Percentiles rank a stretch among this genome's conserved stretches.
Evolutionary conservation across 768 basidiomycete species (phyloP).

Genomic region (Tricholoma sp.): DNA sequence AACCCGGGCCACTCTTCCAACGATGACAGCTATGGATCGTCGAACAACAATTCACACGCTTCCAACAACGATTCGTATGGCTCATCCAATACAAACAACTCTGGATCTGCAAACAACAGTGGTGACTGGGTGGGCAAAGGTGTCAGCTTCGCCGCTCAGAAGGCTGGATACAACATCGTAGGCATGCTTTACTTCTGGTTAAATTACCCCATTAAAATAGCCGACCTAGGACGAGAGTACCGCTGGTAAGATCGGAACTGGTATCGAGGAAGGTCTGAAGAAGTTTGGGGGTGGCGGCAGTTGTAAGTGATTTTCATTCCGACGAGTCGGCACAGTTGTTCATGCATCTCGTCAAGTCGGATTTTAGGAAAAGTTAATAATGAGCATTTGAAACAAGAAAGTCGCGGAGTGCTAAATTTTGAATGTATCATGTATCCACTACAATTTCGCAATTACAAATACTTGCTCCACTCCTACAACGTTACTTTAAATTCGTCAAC

Average conservation of each 20-base stretch:
- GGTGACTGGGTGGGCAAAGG: constrained; percentile 34
- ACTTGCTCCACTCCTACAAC: no score
- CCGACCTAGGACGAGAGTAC: constrained; percentile 29
- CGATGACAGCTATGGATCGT: constrained; percentile 21
- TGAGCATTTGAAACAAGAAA: no score
- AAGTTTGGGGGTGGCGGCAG: constrained; percentile 29
- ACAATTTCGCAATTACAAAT: no score
- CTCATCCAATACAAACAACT: constrained; percentile 4
- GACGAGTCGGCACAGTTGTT: no score
- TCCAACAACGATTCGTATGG: constrained; percentile 4
- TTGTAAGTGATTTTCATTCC: constrained; percentile 9
- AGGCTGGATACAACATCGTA: constrained; percentile 43
- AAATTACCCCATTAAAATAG: background rate
- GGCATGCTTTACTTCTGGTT: constrained; percentile 12
- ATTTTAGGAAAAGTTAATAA: no score
- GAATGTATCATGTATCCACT: no score
- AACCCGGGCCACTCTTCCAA: constrained; percentile 15
- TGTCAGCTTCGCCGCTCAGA: constrained; percentile 30
- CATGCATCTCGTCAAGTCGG: no score
- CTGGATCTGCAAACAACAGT: constrained; percentile 11
- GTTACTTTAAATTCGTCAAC: no score
- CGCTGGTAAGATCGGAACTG: constrained; percentile 31
- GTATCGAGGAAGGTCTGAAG: constrained; percentile 28
- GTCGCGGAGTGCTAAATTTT: no score
- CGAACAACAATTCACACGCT: constrained; percentile 18